Conservation (phyloP, 1,284 basidiomycete genomes). For the Trametes sp. region DNA sequence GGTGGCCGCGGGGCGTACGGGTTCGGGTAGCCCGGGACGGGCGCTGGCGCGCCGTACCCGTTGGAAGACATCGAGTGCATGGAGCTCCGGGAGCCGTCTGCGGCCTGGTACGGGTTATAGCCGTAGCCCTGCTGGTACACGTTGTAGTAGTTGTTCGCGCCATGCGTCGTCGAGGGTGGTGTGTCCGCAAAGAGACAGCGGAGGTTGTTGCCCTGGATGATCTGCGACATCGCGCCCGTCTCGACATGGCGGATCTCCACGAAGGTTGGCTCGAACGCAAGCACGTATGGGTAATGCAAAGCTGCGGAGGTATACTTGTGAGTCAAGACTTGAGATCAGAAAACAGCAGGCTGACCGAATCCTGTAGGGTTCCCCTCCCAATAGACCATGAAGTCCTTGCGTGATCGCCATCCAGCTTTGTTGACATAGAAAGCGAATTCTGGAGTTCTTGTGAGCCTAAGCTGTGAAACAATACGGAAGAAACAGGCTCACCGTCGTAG, state of each 20-base stretch:
- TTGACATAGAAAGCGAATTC: slow-evolving; percentile 99
- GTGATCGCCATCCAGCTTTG: slow-evolving; percentile 92
- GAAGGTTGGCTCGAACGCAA: slow-evolving; percentile 97
- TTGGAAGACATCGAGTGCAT: slow-evolving; percentile 33
- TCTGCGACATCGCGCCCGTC: slow-evolving; percentile 91
- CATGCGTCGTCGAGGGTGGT: slow-evolving; percentile 81
- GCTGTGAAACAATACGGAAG: slow-evolving; percentile 16
- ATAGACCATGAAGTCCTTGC: slow-evolving; percentile 92
- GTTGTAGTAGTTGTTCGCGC: slow-evolving; percentile 42
- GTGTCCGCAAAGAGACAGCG: slow-evolving; percentile 94
- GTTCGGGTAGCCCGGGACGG: slow-evolving; percentile 46
- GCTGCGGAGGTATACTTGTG: slow-evolving; percentile 56
- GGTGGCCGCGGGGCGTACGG: slow-evolving; percentile 53
- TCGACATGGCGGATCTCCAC: slow-evolving; percentile 98
- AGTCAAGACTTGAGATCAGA: background rate
- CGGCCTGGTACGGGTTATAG: slow-evolving; percentile 48
- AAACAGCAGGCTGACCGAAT: slow-evolving; percentile 73
- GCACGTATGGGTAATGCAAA: slow-evolving; percentile 94
- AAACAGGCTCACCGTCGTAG: slow-evolving; percentile 83
- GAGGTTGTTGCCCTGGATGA: slow-evolving; percentile 92
- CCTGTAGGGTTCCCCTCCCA: slow-evolving; percentile 97
- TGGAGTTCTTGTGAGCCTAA: slow-evolving; percentile 42
- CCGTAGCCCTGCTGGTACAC: slow-evolving; percentile 42
- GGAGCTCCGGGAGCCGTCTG: slow-evolving; percentile 18
- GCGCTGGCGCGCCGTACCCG: slow-evolving; percentile 49